Evolutionary conservation across 257 asterid species (phyloP).

Genomic region (Schizonepeta tenuifolia): DNA sequence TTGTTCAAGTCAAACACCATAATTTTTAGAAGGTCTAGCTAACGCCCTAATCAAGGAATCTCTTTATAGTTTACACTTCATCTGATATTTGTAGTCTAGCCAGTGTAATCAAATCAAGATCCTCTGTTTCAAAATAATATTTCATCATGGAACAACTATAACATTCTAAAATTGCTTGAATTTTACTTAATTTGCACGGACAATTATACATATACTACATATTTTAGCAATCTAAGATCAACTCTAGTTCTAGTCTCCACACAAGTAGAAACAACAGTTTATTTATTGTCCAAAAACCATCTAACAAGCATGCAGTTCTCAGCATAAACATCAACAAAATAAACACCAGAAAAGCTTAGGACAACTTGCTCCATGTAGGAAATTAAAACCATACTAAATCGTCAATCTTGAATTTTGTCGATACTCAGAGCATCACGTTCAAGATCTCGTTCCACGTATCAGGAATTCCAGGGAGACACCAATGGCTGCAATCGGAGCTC

Average conservation of each 20-base stretch:
- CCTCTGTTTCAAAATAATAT: not conserved
- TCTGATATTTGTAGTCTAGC: too few relatives aligned
- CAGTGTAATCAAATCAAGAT: not conserved
- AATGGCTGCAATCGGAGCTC: conserved; percentile 78
- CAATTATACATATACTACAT: too few relatives aligned
- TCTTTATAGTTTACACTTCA: not conserved
- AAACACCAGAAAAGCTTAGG: not conserved
- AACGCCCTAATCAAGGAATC: not conserved
- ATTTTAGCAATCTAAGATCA: not conserved
- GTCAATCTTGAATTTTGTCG: not conserved
- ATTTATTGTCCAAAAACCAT: not conserved
- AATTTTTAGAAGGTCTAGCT: conserved; percentile 1
- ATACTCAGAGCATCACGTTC: conserved; percentile 52
- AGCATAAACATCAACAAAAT: not conserved
- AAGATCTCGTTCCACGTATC: conserved; percentile 82
- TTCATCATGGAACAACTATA: not conserved
- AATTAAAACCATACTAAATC: not conserved
- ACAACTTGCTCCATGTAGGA: not conserved
- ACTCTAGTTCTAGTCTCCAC: not conserved
- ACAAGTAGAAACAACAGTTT: not conserved
- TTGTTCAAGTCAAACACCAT: conserved; percentile 19
- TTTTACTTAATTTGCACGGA: not conserved
- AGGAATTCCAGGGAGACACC: conserved; percentile 96
- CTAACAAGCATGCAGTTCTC: not conserved
- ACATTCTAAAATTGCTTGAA: not conserved